Conservation (phyloP, 2,329 filamentous ascomycete species). For the Aspergillus glaucus region DNA sequence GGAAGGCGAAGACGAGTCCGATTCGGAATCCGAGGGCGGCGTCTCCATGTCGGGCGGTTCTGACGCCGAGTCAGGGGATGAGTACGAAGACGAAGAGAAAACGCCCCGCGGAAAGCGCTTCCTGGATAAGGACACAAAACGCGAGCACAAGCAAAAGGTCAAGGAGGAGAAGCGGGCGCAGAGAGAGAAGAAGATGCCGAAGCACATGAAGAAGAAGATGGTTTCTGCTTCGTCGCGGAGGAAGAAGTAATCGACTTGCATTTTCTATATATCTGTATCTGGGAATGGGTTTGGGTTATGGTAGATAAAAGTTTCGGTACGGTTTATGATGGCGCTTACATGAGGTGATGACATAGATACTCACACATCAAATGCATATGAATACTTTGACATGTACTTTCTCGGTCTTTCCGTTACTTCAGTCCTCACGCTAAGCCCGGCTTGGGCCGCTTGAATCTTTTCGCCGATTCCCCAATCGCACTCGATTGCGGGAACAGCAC, state of each 20-base stretch:
- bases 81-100: conserved; percentile 43
- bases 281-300: not conserved
- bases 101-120: conserved; percentile 74
- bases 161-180: conserved; percentile 96
- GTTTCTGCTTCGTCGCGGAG: conserved; percentile 26
- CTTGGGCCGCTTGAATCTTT: too few relatives aligned
- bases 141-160: conserved; percentile 78
- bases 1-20: conserved; percentile 29
- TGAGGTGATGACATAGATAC: not conserved
- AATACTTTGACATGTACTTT: not conserved
- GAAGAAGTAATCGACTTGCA: conserved; percentile 25
- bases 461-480: too few relatives aligned
- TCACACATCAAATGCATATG: not conserved
- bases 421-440: too few relatives aligned
- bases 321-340: not conserved
- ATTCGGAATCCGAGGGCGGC: conserved; percentile 30
- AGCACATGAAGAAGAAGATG: conserved; percentile 75
- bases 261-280: not conserved
- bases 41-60: conserved; percentile 25
- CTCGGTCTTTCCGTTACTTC: too few relatives aligned
- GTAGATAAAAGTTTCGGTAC: not conserved
- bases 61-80: conserved; percentile 42
- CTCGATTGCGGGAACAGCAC: too few relatives aligned
- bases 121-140: conserved; percentile 86
- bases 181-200: conserved; percentile 91